Evolutionary conservation across 306 rosid species (phyloP), one percentile per base, ranked within the genome.

Genomic region (Inga oerstediana): DNA sequence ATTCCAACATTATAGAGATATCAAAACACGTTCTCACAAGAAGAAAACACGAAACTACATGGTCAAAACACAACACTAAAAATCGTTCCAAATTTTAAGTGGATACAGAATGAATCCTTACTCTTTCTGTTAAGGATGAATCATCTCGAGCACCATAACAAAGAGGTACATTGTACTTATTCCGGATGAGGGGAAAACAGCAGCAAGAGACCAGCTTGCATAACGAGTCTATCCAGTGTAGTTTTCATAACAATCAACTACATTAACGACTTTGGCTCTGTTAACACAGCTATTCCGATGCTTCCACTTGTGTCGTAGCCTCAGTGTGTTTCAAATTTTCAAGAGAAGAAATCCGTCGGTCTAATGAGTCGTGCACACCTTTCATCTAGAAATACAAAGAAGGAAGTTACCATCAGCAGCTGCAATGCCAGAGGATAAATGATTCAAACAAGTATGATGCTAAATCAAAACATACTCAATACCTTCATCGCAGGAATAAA

Each of bases 291-390:
- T 90, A 90, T 54, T 92, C 94, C 54, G 88, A 79, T 79, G 94
- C 81, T 83, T 86, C 93, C 81, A 54, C 87, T 39, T 88, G 93
- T 83, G 85, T 86, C 51, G 91, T 76, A 84, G 85, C 80, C 84
- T 87, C 94, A 39, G 85, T 66, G 76, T 86, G 93, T 83, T 91
- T 90, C 88, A 91, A 86, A 51, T 86, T 91, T 82, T 96, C 99
- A 72, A 93, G 84, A 49, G 97, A 85, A 44, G 92, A 92, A 89
- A 96, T 88, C 69, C 98, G 85, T 74, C 88, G 79, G 32, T 92
- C 97, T 75, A 96, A 82, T 43, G 97, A 90, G 39, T 87, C 88
- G 37, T 91, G 91, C 58, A 96, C 81, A 58, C 88, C 94, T 69
- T 88, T 92, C 89, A 91, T 79, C 99, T 96, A 92, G n/a, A 82